Evolutionary conservation across 108 stramenopile genomes (phyloP), one percentile per base, ranked within the genome.

Genomic region (Cylindrotheca fusiformis): DNA sequence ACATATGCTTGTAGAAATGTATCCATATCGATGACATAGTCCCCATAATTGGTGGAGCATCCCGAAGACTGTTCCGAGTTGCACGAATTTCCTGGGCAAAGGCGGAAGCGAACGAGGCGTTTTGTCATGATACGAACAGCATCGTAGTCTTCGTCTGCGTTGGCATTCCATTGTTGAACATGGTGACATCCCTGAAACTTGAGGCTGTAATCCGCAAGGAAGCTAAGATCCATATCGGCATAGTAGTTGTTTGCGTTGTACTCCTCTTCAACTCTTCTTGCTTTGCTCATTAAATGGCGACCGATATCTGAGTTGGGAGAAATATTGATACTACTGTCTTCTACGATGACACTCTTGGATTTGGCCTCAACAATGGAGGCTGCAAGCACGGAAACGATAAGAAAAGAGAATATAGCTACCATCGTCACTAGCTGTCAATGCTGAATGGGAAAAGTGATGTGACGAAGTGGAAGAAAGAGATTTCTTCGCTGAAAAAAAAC

Each of bases 101-200:
- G 78, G 22, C 91, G 91, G 81, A 88, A 93, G 33, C 88, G 86
- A 5, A 89, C 88, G 19, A 89, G 73, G 46, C 84, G 80, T 69
- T 87, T 85, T 71, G 84, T 86, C 69, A 67, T 50, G 65, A 93
- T 85, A 52, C 84, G 86, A 41, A 84, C 78, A 61, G 83, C 82
- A 10, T 84, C 82, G 10, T 70, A 76, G 44, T 77, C 81, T 14
- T 41, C 36, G 22, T 81, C 60, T 4, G 75, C 75, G 47, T 84
- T 60, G 19, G 71, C 50, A 64, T 87, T 84, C 91, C 91, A 93
- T 58, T 93, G 86, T 8, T 77, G 75, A 32, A 88, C 82, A 48
- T 87, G 81, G 55, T 88, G 84, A 70, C 91, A 93, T 21, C 91
- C 91, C 51, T 84, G 75, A 75, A 93, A 93, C 75, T 90, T 90